Evolutionary conservation across 129 eudicot genomes (phyloP).

Genomic region (carrot (Daucus carota)): DH1_v3.0 NC_030389.2:1880501-1881000

Average conservation of each 20-base stretch:
- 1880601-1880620: no score
- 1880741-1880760: slow-evolving; percentile 48
- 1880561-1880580: no score
- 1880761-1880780: slow-evolving; percentile 46
- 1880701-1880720: not conserved
- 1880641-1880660: no score
- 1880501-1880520: no score
- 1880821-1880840: slow-evolving; percentile 11
- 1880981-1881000: not conserved
- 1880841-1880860: not conserved
- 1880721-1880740: not conserved
- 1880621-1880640: no score
- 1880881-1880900: not conserved
- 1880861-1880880: not conserved
- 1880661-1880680: no score
- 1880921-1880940: not conserved
- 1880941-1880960: not conserved
- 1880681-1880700: not conserved
- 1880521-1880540: no score
- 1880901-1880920: not conserved
- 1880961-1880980: not conserved
- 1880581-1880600: no score
- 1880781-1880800: slow-evolving; percentile 40
- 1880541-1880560: no score
- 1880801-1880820: slow-evolving; percentile 60